These are phyloP conservation scores for Neoboletus magnificus DNA, from an alignment of 768 basidiomycete species.

Conservation along the genomic window DNA sequence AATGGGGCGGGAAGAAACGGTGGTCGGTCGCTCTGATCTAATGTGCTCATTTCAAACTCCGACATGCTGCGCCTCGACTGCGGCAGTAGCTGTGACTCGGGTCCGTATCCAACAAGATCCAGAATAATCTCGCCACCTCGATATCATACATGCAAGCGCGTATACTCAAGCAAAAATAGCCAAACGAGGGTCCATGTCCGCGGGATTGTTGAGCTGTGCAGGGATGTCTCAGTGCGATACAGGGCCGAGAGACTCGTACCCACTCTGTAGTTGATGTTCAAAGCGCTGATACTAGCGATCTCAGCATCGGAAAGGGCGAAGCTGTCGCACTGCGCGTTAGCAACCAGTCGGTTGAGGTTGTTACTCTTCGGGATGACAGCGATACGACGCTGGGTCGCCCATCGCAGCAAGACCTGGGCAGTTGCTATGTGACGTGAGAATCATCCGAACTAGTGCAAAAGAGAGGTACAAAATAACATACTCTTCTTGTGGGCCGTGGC, in stretches of 20 bases:
- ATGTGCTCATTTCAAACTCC: slow-evolving; percentile 43
- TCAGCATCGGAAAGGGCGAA: slow-evolving; percentile 58
- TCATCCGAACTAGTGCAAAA: neutral
- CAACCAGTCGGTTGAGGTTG: slow-evolving; percentile 34
- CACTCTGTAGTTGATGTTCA: slow-evolving; percentile 67
- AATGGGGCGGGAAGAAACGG: slow-evolving; percentile 16
- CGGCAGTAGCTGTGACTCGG: neutral
- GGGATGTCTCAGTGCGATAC: slow-evolving; percentile 2
- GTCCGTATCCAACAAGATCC: neutral
- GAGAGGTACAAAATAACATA: slow-evolving; percentile 21
- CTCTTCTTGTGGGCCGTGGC: slow-evolving; percentile 54
- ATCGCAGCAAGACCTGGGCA: slow-evolving; percentile 74
- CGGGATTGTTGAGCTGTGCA: slow-evolving; percentile 65
- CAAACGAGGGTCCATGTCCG: slow-evolving; percentile 59
- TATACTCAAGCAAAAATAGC: slow-evolving; percentile 62
- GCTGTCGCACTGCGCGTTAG: slow-evolving; percentile 45
- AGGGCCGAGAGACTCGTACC: slow-evolving; percentile 20
- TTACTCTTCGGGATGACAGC: slow-evolving; percentile 77
- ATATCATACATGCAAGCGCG: neutral
- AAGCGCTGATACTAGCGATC: slow-evolving; percentile 49
- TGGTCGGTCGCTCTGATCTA: slow-evolving; percentile 12
- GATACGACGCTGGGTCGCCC: slow-evolving; percentile 73
- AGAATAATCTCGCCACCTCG: neutral
- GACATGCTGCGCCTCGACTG: slow-evolving; percentile 33
- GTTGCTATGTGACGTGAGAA: slow-evolving; percentile 21